phyloP scores from a whole-genome alignment of 768 basidiomycete genomes.

The Postia placenta region DNA sequence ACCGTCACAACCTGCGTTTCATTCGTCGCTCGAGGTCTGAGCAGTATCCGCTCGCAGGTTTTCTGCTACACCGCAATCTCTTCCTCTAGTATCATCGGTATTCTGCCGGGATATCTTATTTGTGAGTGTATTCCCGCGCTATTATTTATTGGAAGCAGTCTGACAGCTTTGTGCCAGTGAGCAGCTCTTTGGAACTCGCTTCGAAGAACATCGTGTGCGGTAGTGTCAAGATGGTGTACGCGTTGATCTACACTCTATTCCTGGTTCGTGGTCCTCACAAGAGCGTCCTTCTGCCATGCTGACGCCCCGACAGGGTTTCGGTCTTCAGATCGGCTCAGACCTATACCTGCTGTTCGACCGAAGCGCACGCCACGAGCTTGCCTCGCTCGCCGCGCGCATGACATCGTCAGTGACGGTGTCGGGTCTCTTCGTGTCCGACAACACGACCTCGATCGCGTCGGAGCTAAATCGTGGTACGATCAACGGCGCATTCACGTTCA shows the following conservation, averaged over 20 bases:
- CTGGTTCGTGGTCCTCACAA: constrained; percentile 25
- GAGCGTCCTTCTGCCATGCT: background rate
- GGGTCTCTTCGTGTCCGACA: constrained; percentile 65
- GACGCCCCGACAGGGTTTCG: constrained; percentile 46
- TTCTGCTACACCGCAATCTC: constrained; percentile 94
- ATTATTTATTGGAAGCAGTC: constrained; percentile 6
- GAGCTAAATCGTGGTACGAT: constrained; percentile 34
- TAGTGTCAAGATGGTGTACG: constrained; percentile 84
- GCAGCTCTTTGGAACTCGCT: constrained; percentile 76
- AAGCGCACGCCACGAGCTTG: constrained; percentile 44
- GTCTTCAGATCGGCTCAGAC: constrained; percentile 79
- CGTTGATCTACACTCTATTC: constrained; percentile 82
- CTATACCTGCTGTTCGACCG: constrained; percentile 69
- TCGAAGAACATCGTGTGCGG: constrained; percentile 84
- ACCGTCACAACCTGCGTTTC: constrained; percentile 79
- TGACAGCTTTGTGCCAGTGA: constrained; percentile 38
- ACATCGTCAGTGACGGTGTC: constrained; percentile 45
- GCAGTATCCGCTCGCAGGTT: constrained; percentile 61
- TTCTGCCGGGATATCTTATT: constrained; percentile 86
- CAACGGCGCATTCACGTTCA: constrained; percentile 62
- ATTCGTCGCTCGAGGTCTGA: constrained; percentile 74
- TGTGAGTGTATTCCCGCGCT: constrained; percentile 36
- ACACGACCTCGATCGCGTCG: constrained; percentile 33
- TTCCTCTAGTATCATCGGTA: constrained; percentile 80
- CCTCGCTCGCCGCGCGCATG: constrained; percentile 46